Evolutionary conservation across 2,329 filamentous ascomycete genomes (phyloP), one percentile per base, ranked within the genome.

Genomic region (Scedosporium dehoogii): DNA sequence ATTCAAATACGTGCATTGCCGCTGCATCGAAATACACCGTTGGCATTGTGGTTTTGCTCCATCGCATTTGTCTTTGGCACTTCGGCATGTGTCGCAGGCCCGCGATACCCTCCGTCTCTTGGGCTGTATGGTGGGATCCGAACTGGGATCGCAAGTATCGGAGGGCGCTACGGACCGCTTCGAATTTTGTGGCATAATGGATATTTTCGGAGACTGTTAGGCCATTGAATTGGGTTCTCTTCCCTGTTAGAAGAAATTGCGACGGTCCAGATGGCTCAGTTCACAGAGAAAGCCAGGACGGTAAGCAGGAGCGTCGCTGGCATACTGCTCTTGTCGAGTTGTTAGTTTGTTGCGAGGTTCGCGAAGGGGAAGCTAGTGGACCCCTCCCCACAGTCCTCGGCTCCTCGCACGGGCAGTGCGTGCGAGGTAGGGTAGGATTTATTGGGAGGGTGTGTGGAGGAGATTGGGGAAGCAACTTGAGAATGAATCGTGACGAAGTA

Each of bases 11-110:
- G 86, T 86, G 71, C 90, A 92, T 41, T 78, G 72, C 58, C 88
- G 80, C 61, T 81, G 83, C 64, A 87, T 82, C 4, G 81, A 77
- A 6, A 79, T 78, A 73, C 89, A 91, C 2, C 86, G 86, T 57
- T 83, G 84, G 71, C 88, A 91, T 14, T 78, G 76, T 5, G 88
- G 88, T 66, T 85, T 84, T 10, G 78, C 76, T 16, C 89, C 88
- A 68, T 91, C 87, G 72, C 88, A 91, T 69, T 88, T 90, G 72
- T 90, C 87, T 65, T 86, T 82, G 59, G 85, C 85, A 14, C 79
- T 79, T 57, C 87, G 81, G 69, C 87, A 90, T 66, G 85, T 85
- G 68, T 90, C 86, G 73, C 87, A 90, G 41, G 87, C 87, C 65
- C 86, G 78, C 29, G 86, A 88, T 6, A 89, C 86, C 63, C 86